Evolutionary conservation across 2,329 filamentous ascomycete genomes (phyloP).

Genomic region (Pezicula carpinea): DNA sequence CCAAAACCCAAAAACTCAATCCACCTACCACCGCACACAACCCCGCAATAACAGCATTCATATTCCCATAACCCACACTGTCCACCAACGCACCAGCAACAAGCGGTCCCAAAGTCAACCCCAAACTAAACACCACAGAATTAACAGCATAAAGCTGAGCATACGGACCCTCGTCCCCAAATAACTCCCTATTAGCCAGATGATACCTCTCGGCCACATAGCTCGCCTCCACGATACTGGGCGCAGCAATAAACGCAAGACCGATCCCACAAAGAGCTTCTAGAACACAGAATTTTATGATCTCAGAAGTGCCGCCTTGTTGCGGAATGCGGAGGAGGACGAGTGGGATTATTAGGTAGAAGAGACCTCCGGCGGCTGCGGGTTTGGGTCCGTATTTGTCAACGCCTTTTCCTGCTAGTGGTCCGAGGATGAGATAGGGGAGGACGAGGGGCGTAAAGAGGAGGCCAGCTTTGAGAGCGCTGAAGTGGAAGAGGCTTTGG

Average conservation of each 20-base stretch:
- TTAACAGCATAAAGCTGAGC: slow-evolving; percentile 63
- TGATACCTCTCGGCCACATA: slow-evolving; percentile 50
- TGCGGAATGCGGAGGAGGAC: slow-evolving; percentile 38
- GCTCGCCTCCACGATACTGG: slow-evolving; percentile 52
- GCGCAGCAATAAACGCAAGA: slow-evolving; percentile 47
- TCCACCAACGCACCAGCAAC: slow-evolving; percentile 48
- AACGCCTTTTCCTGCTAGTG: slow-evolving; percentile 31
- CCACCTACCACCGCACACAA: slow-evolving; percentile 14
- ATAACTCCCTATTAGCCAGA: slow-evolving; percentile 48
- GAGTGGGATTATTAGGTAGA: slow-evolving; percentile 15
- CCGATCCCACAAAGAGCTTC: slow-evolving; percentile 45
- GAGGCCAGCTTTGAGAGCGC: slow-evolving; percentile 31
- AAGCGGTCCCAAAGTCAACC: slow-evolving; percentile 55
- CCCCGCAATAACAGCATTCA: slow-evolving; percentile 32
- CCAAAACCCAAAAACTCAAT: slow-evolving; percentile 19
- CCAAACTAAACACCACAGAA: slow-evolving; percentile 56
- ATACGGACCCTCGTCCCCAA: slow-evolving; percentile 53
- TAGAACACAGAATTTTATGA: slow-evolving; percentile 40
- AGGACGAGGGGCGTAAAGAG: slow-evolving; percentile 34
- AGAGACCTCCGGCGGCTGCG: slow-evolving; percentile 28
- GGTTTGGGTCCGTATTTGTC: slow-evolving; percentile 33
- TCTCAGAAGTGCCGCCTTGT: slow-evolving; percentile 32
- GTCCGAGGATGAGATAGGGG: slow-evolving; percentile 31
- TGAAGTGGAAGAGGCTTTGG: slow-evolving; percentile 32
- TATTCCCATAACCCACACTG: slow-evolving; percentile 50